phyloP scores from a whole-genome alignment of 2,329 filamentous ascomycete species.

The Hypoxylon rubiginosum region DNA sequence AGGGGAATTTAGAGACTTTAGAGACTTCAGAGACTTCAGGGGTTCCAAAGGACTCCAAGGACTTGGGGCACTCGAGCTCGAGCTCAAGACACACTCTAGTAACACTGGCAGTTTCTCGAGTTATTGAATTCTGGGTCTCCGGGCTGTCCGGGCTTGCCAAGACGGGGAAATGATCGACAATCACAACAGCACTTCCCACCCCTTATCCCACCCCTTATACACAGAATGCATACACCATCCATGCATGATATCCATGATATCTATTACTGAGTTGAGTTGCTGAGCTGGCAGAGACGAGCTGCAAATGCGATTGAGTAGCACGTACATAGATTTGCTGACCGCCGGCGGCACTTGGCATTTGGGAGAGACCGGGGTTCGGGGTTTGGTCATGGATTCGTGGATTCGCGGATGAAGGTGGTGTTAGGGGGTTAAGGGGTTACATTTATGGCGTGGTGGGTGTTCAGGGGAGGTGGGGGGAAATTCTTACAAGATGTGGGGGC shows the following conservation, averaged over 20 bases:
- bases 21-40: too few relatives aligned
- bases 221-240: background rate
- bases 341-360: conserved; percentile 31
- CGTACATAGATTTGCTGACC: conserved; percentile 27
- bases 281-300: conserved; percentile 7
- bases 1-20: too few relatives aligned
- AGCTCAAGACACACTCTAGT: background rate
- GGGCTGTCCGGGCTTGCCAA: background rate
- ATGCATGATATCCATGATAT: background rate
- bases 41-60: too few relatives aligned
- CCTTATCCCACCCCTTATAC: background rate
- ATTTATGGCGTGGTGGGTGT: conserved; percentile 9
- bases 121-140: too few relatives aligned
- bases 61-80: too few relatives aligned
- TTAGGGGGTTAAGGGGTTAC: background rate
- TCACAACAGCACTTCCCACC: conserved; percentile 21
- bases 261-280: too few relatives aligned
- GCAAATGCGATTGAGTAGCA: conserved; percentile 11
- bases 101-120: background rate
- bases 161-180: conserved; percentile 30
- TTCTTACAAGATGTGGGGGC: background rate
- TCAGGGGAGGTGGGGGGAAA: conserved; percentile 10
- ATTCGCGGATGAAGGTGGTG: conserved; percentile 9
- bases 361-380: conserved; percentile 18
- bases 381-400: conserved; percentile 3